A percentile compares a stretch with the other conserved stretches of the same genome.
These are phyloP conservation scores for Tylopilus rubrobrunneus DNA, from an alignment of 768 basidiomycete species.

Conservation along the genomic window DNA sequence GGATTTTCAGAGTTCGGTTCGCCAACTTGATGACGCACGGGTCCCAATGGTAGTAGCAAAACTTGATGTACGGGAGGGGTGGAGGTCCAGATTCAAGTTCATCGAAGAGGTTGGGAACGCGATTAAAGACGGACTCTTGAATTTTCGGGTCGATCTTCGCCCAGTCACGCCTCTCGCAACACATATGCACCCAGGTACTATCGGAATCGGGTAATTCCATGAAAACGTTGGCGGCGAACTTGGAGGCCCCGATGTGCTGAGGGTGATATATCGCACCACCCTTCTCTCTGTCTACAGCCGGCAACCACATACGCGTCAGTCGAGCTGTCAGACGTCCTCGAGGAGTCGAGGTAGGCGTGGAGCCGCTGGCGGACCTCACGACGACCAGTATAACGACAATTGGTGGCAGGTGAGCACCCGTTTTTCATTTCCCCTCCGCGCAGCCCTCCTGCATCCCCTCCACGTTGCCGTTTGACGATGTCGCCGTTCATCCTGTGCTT, in stretches of 20 bases:
- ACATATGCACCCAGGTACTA: conserved; percentile 27
- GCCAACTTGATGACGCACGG: conserved; percentile 11
- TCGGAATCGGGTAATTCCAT: conserved; percentile 2
- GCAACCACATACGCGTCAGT: no score
- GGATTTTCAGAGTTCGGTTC: not conserved
- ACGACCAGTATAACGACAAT: conserved; percentile 89
- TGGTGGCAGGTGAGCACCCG: conserved; percentile 77
- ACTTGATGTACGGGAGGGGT: conserved; percentile 5
- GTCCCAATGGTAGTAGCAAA: conserved; percentile 23
- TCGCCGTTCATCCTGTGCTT: conserved; percentile 24
- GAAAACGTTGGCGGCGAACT: conserved; percentile 27
- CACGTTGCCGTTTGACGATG: conserved; percentile 22
- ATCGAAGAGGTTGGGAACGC: not conserved
- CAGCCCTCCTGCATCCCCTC: conserved; percentile 4
- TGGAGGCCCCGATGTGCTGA: conserved; percentile 13
- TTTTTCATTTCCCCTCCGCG: conserved; percentile 8
- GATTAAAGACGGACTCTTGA: conserved; percentile 3
- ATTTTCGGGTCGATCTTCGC: conserved; percentile 1
- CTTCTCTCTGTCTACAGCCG: not conserved
- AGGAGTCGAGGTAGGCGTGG: no score
- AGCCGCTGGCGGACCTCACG: conserved; percentile 24
- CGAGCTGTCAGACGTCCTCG: no score
- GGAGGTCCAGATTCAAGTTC: not conserved
- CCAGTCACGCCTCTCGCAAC: conserved; percentile 11
- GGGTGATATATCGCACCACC: conserved; percentile 11